Evolutionary conservation across 2,329 filamentous ascomycete species (phyloP).

Genomic region (Emericellopsis atlantica): DNA sequence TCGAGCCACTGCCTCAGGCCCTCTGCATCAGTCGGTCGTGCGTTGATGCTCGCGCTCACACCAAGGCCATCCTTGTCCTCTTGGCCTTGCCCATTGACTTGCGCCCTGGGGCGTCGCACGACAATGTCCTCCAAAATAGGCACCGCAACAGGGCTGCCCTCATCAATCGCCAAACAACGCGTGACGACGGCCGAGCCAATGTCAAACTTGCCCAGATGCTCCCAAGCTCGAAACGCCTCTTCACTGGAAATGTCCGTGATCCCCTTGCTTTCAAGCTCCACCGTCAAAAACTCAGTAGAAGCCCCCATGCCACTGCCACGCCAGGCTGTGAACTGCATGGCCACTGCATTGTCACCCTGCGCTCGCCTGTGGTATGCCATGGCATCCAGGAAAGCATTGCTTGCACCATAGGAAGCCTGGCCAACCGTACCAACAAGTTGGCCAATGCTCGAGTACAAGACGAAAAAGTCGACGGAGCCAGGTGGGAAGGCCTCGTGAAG

Average conservation of each 20-base stretch:
- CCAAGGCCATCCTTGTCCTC: not conserved
- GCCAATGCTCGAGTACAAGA: constrained; percentile 13
- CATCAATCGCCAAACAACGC: constrained; percentile 2
- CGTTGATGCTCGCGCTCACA: not conserved
- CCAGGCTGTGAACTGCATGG: constrained; percentile 4
- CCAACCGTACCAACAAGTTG: constrained; percentile 12
- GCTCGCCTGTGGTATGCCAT: constrained; percentile 12
- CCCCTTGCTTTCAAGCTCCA: constrained; percentile 5
- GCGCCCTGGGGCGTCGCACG: not conserved
- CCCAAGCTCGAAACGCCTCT: constrained; percentile 5
- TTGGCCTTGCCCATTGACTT: not conserved
- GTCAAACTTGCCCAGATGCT: constrained; percentile 3
- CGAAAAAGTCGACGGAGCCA: constrained; percentile 3
- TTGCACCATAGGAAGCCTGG: constrained; percentile 19
- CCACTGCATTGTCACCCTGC: constrained; percentile 1
- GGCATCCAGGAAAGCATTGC: constrained; percentile 19
- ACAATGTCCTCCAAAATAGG: constrained; percentile 3
- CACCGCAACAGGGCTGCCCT: constrained; percentile 1
- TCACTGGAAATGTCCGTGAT: constrained; percentile 5
- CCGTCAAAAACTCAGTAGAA: constrained; percentile 3
- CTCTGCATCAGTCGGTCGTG: not conserved
- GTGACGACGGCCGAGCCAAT: constrained; percentile 3
- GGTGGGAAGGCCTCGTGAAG: constrained; percentile 6
- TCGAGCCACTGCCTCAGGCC: constrained; percentile 1
- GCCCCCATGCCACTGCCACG: constrained; percentile 4